Conservation (phyloP, 2,329 filamentous ascomycete species). For the Pseudogymnoascus sp. region DNA sequence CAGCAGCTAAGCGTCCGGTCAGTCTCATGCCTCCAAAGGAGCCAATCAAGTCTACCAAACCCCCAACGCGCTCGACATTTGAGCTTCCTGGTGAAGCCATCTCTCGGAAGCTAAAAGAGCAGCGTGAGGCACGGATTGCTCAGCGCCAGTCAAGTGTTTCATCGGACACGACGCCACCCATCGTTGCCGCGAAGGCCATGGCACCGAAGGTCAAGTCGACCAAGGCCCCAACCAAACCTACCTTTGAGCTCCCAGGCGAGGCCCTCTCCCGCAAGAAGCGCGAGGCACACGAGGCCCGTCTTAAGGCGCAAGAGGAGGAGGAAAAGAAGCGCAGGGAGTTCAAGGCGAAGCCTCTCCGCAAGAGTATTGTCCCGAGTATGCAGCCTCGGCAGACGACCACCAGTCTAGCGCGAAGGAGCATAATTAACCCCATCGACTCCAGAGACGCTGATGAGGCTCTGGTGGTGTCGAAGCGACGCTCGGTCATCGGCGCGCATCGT, state of each 20-base stretch:
- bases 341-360: conserved; percentile 52
- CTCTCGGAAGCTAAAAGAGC: conserved; percentile 49
- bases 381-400: conserved; percentile 50
- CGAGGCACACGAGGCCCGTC: conserved; percentile 47
- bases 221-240: conserved; percentile 46
- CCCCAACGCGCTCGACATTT: conserved; percentile 48
- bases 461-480: conserved; percentile 23
- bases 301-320: conserved; percentile 53
- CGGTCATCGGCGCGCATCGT: conserved; percentile 27
- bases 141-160: conserved; percentile 26
- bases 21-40: conserved; percentile 37
- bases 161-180: conserved; percentile 30
- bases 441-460: conserved; percentile 15
- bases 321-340: conserved; percentile 54
- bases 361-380: conserved; percentile 31
- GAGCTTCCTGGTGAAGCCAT: conserved; percentile 58
- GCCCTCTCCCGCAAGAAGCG: conserved; percentile 43
- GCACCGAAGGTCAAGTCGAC: conserved; percentile 41
- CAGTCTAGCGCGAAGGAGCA: conserved; percentile 47
- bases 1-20: conserved; percentile 31
- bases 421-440: background rate
- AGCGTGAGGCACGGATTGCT: conserved; percentile 48
- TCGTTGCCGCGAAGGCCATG: conserved; percentile 32
- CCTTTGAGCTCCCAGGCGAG: conserved; percentile 58
- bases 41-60: conserved; percentile 45